phyloP scores from a whole-genome alignment of 2,329 filamentous ascomycete genomes.

The Penicillium digitatum region DNA sequence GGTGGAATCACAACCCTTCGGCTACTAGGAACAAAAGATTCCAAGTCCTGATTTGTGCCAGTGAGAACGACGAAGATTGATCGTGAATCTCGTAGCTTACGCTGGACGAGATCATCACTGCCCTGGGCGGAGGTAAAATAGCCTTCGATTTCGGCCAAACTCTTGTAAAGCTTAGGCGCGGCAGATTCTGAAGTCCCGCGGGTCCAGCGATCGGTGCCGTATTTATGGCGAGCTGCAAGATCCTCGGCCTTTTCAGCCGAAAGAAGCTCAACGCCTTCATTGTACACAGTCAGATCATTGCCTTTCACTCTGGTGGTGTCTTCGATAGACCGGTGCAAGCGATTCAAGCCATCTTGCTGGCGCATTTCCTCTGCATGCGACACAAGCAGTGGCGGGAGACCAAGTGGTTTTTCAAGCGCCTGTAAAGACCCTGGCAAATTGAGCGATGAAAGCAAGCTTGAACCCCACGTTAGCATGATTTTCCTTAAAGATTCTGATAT shows the following conservation, averaged over 20 bases:
- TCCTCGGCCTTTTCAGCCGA: conserved; percentile 81
- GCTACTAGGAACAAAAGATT: conserved; percentile 86
- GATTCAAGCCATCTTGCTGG: conserved; percentile 78
- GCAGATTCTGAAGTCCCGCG: conserved; percentile 67
- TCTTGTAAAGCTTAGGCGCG: conserved; percentile 67
- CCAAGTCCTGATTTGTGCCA: conserved; percentile 73
- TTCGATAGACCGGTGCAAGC: conserved; percentile 72
- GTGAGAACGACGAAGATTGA: conserved; percentile 70
- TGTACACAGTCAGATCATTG: conserved; percentile 71
- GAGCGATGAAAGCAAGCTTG: conserved; percentile 65
- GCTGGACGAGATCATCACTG: conserved; percentile 66
- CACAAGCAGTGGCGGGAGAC: conserved; percentile 75
- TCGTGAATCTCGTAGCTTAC: conserved; percentile 74
- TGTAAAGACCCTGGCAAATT: conserved; percentile 90
- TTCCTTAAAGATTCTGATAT: too few relatives aligned
- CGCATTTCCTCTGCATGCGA: conserved; percentile 92
- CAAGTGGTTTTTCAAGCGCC: conserved; percentile 89
- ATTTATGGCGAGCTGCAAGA: conserved; percentile 66
- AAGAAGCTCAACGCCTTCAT: conserved; percentile 76
- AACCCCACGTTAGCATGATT: conserved; percentile 8
- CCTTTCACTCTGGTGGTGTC: conserved; percentile 88
- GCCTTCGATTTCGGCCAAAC: conserved; percentile 74
- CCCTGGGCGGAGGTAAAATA: conserved; percentile 72
- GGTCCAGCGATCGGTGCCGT: conserved; percentile 82
- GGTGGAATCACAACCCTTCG: conserved; percentile 74